These are phyloP conservation scores for Pichia sp. DNA, from an alignment of 1,139 yeast genomes.

Conservation along the genomic window DNA sequence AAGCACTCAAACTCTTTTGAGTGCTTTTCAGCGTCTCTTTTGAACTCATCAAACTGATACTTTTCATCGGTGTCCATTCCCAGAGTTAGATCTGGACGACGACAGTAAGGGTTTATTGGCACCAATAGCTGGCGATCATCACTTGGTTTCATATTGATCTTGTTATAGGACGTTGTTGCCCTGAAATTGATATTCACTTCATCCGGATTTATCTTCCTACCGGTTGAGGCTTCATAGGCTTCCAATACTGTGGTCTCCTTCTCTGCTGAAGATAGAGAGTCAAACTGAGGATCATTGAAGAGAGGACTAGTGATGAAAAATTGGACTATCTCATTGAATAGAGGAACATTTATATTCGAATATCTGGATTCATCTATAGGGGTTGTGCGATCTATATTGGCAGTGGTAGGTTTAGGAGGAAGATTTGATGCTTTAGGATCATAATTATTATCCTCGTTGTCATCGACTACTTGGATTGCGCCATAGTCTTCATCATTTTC, in stretches of 20 bases:
- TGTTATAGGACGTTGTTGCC: constrained; percentile 35
- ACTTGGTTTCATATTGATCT: constrained; percentile 27
- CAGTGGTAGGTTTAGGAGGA: neutral
- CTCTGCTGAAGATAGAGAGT: constrained; percentile 35
- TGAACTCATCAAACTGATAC: constrained; percentile 46
- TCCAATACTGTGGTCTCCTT: constrained; percentile 31
- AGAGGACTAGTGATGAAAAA: constrained; percentile 30
- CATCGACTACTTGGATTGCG: constrained; percentile 12
- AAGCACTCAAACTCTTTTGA: constrained; percentile 56
- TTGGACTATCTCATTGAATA: constrained; percentile 31
- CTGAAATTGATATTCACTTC: constrained; percentile 28
- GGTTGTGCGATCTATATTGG: neutral
- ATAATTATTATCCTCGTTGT: constrained; percentile 15
- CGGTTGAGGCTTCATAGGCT: constrained; percentile 27
- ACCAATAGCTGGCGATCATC: constrained; percentile 38
- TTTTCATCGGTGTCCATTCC: constrained; percentile 57
- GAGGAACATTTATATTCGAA: constrained; percentile 25
- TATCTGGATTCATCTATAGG: constrained; percentile 3
- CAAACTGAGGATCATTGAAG: constrained; percentile 37
- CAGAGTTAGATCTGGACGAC: constrained; percentile 54
- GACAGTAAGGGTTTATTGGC: constrained; percentile 47
- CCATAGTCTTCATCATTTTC: constrained; percentile 15
- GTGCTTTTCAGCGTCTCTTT: constrained; percentile 44
- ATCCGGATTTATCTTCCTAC: constrained; percentile 16
- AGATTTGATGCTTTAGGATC: constrained; percentile 1